Base-by-base conservation (phyloP, 1,139 yeast genomes). In the Yamadazyma triangularis region DNA sequence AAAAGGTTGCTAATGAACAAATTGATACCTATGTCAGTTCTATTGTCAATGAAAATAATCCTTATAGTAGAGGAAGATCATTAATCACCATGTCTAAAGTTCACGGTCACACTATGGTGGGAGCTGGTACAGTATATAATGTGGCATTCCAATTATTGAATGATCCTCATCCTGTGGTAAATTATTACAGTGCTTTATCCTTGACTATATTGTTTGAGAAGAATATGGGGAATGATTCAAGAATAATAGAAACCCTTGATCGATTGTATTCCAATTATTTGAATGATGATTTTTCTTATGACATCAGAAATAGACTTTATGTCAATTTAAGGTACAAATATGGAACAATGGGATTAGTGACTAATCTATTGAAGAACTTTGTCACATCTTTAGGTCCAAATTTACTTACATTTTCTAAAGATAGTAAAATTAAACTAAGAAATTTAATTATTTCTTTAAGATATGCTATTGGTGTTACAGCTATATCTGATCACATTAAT, bases 131-230 rank as follows among this genome's bases (percentile, higher is more conserved):
- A 16, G 71, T 82, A 9, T 64, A 71, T 36, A 78, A 78, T 24
- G 77, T 86, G 4, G 51, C 80, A 8, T 55, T 69, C 12, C 81
- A 85, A 14, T 62, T 89, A 27, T 58, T 83, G 3, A 62, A 62
- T 23, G 97, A 89, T 55, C 93, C 95, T 0, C 91, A 89, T 49
- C 95, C 96, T 0, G 61, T 76, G 3, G 88, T 91, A 10, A 88
- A 85, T 49, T 70, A 74, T 35, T 82, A 86, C 67, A 70, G 93
- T 0, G 52, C 88, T 39, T 72, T 71, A 31, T 73, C 94, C 0
- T 53, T 84, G 24, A 55, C 71, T 3, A 60, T 71, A 5, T 58
- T 84, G 10, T 64, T 87, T 29, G 77, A 76, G 30, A 83, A 79
- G 33, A 51, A 75, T 28, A 74, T 77, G 8, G 68, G 75, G 33